phyloP scores from a whole-genome alignment of 148 eudicot genomes.

The Rhododendron ferrugineum region DNA sequence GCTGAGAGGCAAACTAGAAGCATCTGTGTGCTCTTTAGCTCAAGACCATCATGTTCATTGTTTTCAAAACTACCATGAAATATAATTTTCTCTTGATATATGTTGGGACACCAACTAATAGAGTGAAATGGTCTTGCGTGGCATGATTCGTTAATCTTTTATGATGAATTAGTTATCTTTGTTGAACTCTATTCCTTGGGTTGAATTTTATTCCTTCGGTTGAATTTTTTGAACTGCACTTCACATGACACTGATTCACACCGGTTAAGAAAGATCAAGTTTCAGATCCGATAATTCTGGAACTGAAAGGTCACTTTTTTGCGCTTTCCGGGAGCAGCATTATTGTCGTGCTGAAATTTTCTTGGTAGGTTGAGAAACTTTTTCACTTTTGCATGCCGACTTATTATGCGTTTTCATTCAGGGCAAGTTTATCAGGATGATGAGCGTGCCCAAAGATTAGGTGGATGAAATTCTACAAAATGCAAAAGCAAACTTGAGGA shows the following conservation, averaged over 20 bases:
- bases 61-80: background rate
- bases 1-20: background rate
- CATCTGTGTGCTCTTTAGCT: background rate
- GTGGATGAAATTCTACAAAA: constrained; percentile 57
- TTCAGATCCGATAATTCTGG: background rate
- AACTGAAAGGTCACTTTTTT: background rate
- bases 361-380: background rate
- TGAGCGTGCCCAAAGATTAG: constrained; percentile 73
- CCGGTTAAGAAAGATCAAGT: background rate
- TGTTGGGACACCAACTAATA: background rate
- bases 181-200: background rate
- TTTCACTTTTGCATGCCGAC: background rate
- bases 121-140: background rate
- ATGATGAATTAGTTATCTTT: background rate
- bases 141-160: background rate
- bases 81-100: background rate
- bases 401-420: constrained; percentile 19
- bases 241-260: background rate
- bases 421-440: constrained; percentile 79
- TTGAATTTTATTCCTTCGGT: background rate
- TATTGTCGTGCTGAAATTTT: background rate
- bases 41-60: background rate
- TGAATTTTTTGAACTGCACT: background rate
- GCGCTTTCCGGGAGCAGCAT: background rate
- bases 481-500: constrained; percentile 59